Conservation (phyloP, 805 yeast genomes). For the Saccharomycopsis selenospora region DNA sequence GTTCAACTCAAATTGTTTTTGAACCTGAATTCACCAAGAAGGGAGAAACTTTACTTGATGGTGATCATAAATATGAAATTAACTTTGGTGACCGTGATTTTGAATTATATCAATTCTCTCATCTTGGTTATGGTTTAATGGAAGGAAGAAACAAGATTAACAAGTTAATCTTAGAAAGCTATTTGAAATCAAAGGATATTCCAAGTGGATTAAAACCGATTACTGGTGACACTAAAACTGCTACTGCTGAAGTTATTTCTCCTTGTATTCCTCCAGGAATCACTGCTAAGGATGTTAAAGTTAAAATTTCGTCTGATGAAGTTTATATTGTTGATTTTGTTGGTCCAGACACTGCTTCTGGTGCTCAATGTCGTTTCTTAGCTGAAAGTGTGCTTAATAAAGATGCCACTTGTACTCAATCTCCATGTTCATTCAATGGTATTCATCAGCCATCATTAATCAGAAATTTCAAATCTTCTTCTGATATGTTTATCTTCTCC, state of each 20-base stretch:
- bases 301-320: conserved; percentile 43
- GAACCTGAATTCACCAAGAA: conserved; percentile 71
- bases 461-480: conserved; percentile 59
- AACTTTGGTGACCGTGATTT: conserved; percentile 77
- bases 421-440: conserved; percentile 95
- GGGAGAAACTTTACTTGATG: conserved; percentile 61
- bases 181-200: conserved; percentile 31
- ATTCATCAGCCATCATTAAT: conserved; percentile 91
- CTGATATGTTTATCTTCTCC: conserved; percentile 86
- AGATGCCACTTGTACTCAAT: conserved; percentile 62
- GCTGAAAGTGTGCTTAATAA: conserved; percentile 81
- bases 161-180: conserved; percentile 48
- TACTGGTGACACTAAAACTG: conserved; percentile 29
- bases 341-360: conserved; percentile 58
- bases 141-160: conserved; percentile 86
- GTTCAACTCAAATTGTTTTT: conserved; percentile 96
- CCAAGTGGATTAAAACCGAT: conserved; percentile 25
- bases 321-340: conserved; percentile 50
- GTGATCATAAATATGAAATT: conserved; percentile 81
- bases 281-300: conserved; percentile 50
- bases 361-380: conserved; percentile 78
- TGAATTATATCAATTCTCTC: conserved; percentile 85
- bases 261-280: conserved; percentile 88
- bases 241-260: conserved; percentile 46
- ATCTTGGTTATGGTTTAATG: conserved; percentile 92